Evolutionary conservation across 768 basidiomycete species (phyloP), one percentile per base, ranked within the genome.

Genomic region (Russula vinacea): DNA sequence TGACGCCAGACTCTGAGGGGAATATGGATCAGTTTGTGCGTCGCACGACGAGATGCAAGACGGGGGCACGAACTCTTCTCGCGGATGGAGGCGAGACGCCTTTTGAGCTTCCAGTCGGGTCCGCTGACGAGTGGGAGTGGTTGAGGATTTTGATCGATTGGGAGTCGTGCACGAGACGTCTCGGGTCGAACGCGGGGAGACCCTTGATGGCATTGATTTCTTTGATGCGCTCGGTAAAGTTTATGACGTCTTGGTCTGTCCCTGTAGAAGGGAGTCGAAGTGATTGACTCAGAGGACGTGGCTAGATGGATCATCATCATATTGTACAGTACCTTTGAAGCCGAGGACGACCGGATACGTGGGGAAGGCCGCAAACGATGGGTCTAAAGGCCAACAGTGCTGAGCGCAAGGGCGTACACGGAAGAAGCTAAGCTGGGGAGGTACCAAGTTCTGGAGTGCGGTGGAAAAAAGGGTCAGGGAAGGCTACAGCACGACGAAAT

Each of bases 341-440:
- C 74, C 76, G 6, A 94, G 80, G 0, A 90, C 89, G 17, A 92
- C 90, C 2, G 92, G 92, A 74, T 88, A 95, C 0, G 92, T 94
- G 10, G 93, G 92, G 70, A 94, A 79, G 3, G 91, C 83, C 16
- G 87, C 78, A 74, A 89, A 95, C 33, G 81, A 77, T 65, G 82
- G 80, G 75, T 88, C 88, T 89, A 64, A 16, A 44, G 8, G 17
- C 13, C 24, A 40, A 29, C 29, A 29, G 52, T 47, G 22, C 35
- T 50, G 50, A 57, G 37, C 37, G 17, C 11, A 47, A 14, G 7
- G 7, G 14, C 24, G 13, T 17, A 24, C 10, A 7, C n/a, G 29
- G 29, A n/a, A 19, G 24, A 32, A 35, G 26, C n/a, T n/a, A 47
- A 32, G 14, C 33, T 16, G 9, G 37, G 14, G 5, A 24, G 42